Evolutionary conservation across 768 basidiomycete genomes (phyloP), one percentile per base, ranked within the genome.

Genomic region (Cystobasidium onofrii): DNA sequence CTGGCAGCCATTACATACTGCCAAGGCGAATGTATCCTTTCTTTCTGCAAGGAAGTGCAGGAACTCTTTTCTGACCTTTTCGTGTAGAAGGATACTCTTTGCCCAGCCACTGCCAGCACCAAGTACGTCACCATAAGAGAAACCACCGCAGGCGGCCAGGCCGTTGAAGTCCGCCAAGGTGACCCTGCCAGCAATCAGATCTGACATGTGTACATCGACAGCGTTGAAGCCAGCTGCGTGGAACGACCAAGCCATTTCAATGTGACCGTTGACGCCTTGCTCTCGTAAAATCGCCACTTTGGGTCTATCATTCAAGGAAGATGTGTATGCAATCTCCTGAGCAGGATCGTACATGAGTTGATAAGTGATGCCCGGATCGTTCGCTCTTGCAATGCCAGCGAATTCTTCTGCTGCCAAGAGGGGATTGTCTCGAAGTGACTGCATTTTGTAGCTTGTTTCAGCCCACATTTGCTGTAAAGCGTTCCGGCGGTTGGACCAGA

Each of bases 231-330:
- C 96, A 10, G 93, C 93, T 1, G 87, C 89, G 7, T 88, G 85
- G 83, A 99, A 98, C 31, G 94, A 87, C 92, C 93, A 99, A 0
- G 90, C 96, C 96, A 99, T 97, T 83, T 99, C 96, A 34, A 91
- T 84, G 63, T 98, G 94, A 1, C 96, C 96, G 80, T 99, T 99
- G 74, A 98, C 93, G 75, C 96, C 96, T 80, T 98, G 96, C 81
- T 99, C 96, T 63, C 96, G 89, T 34, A 99, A 85, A 77, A 99
- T 92, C 27, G 94, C 95, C 33, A 99, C 91, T 80, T 87, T 89
- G 9, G 96, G 96, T 0, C 89, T 87, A 63, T 80, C 81, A 76
- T 74, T 66, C 76, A 84, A 74, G 81, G 71, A 87, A 76, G 64
- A 77, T 73, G 66, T 77, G 15, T 80, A 73, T 29, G 57, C 57